Evolutionary conservation across 2,329 filamentous ascomycete species (phyloP).

Genomic region (Aspergillus japonicus): DNA sequence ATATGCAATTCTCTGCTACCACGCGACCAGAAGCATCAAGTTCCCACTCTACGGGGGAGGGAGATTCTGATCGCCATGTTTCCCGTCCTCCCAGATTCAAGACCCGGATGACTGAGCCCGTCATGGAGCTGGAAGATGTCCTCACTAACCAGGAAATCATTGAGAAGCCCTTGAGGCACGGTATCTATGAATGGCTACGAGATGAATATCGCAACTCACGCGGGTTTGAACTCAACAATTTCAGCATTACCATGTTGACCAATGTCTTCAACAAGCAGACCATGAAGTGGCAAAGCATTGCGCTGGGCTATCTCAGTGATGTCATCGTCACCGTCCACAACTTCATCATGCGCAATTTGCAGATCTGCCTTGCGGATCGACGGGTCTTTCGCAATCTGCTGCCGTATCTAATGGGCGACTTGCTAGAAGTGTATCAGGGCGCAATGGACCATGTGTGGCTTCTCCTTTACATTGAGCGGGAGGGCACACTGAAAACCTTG

Average conservation of each 20-base stretch:
- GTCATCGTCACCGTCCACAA: conserved; percentile 53
- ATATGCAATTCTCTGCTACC: too few species aligned
- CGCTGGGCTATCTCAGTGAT: conserved; percentile 52
- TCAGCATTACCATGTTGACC: conserved; percentile 32
- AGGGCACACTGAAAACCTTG: conserved; percentile 48
- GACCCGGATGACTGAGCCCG: conserved; percentile 1
- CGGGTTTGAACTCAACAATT: conserved; percentile 56
- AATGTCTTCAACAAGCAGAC: conserved; percentile 55
- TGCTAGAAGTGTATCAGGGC: conserved; percentile 47
- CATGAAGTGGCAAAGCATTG: conserved; percentile 52
- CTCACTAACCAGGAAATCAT: conserved; percentile 11
- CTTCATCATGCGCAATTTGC: conserved; percentile 51
- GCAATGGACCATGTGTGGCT: conserved; percentile 53
- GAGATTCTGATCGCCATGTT: too few species aligned
- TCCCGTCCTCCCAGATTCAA: background rate
- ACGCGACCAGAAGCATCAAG: too few species aligned
- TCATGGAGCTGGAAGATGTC: conserved; percentile 22
- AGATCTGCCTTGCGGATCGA: conserved; percentile 45
- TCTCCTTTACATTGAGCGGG: conserved; percentile 54
- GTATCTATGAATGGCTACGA: conserved; percentile 50
- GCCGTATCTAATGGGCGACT: conserved; percentile 45
- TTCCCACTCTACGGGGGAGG: too few species aligned
- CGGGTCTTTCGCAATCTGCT: conserved; percentile 47
- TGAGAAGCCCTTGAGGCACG: background rate
- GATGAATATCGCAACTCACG: conserved; percentile 46